Evolutionary conservation across 176 grass and related monocot genomes (phyloP), one percentile per base, ranked within the genome.

Genomic region (Aegilops tauschii): DNA sequence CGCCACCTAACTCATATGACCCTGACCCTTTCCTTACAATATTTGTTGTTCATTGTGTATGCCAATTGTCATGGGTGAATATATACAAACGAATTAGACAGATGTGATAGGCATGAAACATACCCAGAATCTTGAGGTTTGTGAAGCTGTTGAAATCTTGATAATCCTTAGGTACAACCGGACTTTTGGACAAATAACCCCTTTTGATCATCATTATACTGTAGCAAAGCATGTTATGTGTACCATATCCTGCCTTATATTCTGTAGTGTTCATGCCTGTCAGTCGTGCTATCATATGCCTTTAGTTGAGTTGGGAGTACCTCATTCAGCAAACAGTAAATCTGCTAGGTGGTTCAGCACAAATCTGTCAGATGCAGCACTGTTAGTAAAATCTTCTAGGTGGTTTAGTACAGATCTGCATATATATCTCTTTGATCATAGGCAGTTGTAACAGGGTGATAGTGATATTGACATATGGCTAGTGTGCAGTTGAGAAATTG

Each of bases 91-190:
- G 79, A 11, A 5, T 0, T 10, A 21, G 45, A 34, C 65, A n/a
- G 16, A 47, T 62, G 52, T 83, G 68, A 83, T 44, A 59, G 13
- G 37, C 30, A 59, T 83, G n/a, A 27, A 72, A 27, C 58, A 81
- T 68, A 82, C 29, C 65, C 64, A 74, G 16, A 80, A 73, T 36
- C 58, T 2, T 73, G 29, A 50, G 29, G 4, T 56, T 5, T 30
- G 3, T 69, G 44, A 69, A 25, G 44, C 23, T 54, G 8, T 70
- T 2, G 42, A 64, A 73, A 87, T 75, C 56, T 8, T 36, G 54
- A 47, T 42, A 72, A 10, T 83, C 37, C 28, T 23, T 82, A 30
- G 73, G 21, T 69, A 76, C 64, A 72, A 28, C n/a, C 52, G 14
- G 39, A 79, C 29, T 39, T 62, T 67, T 27, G 20, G 63, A 45